Base-by-base conservation (phyloP, 2,329 filamentous ascomycete species). In the Fusarium graminum region DNA sequence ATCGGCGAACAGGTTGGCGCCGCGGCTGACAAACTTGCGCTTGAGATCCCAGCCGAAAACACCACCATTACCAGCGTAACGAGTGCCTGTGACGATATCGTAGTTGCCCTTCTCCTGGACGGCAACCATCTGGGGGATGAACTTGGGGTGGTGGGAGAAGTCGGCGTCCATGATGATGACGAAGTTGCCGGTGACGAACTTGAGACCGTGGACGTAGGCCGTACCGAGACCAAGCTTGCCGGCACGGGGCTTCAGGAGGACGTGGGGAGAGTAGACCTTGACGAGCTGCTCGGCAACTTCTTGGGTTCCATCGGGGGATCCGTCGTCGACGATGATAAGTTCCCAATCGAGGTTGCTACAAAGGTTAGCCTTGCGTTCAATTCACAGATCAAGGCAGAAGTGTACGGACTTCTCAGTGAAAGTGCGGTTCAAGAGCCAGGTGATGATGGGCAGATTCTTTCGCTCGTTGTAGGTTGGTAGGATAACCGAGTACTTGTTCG, bases 141-240 rank as follows among this genome's bases (percentile, higher is more conserved):
- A 99, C 82, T 98, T 99, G 76, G 95, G 95, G 85, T 99, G 95
- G 83, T 99, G 95, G 73, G 89, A 93, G 86, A 99, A 99, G 82
- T 99, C 95, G 80, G 96, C 95, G 83, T 99, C 95, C 95, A 99
- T 99, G 86, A 99, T 99, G 84, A 99, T 92, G 77, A 99, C 92
- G 76, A 89, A 98, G 86, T 96, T 97, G 74, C 95, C 95, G 22
- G 89, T 93, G 25, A 86, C 91, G 77, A 92, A 98, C 78, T 97
- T 88, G 62, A 99, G 86, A 51, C 94, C 94, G 80, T 97, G 94
- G 38, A 97, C 92, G 82, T 98, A 98, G 46, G 94, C 94, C 4
- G 94, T 97, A 71, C 94, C 94, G 47, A 98, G 90, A n/a, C 94
- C 94, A 38, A 97, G 91, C 83, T 98, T 99, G 77, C 96, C 96